Base-by-base conservation (phyloP, 2,329 filamentous ascomycete genomes). In the Paraphaeosphaeria minitans region DNA sequence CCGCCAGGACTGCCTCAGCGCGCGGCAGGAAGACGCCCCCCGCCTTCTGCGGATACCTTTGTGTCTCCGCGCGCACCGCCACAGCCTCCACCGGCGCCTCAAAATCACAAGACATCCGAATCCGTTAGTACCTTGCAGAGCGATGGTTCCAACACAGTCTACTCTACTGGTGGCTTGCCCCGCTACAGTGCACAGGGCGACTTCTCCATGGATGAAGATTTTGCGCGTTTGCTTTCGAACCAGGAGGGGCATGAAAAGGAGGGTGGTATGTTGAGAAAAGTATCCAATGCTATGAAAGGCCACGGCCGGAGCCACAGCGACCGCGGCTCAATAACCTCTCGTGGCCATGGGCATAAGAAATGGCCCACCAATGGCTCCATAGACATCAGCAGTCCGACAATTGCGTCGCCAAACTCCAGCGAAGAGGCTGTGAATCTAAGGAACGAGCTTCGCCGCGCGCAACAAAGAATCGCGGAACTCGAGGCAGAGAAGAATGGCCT, bases 181-280 rank as follows among this genome's bases (percentile, higher is more conserved):
- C 79, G 80, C 39, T 80, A 86, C 61, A 96, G 90, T 76, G 84
- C 86, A 45, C 92, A 91, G 53, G 92, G 89, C 55, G 93, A 96
- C 65, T 95, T 97, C 71, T 95, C 90, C 59, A 88, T 97, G 89
- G 94, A 98, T 65, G 93, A 97, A 76, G 95, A 98, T 73, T 92
- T 97, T 87, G 90, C 91, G 55, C 89, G 93, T 57, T 94, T 97
- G 58, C 82, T 97, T 59, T 90, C 88, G 42, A 88, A 87, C 21
- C 88, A 88, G 24, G 91, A 93, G 64, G 77, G 67, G 83, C 72
- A 84, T 4, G 75, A 77, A 16, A 77, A 68, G 61, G 72, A 74
- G 16, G 58, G 60, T 55, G 74, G 65, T 51, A 90, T 97, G 60
- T 81, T 98, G 62, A 90, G 92, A 57, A 88, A 92, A 53, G 91